Evolutionary conservation across 2,329 filamentous ascomycete species (phyloP).

Genomic region (Bipolaris gigantea): DNA sequence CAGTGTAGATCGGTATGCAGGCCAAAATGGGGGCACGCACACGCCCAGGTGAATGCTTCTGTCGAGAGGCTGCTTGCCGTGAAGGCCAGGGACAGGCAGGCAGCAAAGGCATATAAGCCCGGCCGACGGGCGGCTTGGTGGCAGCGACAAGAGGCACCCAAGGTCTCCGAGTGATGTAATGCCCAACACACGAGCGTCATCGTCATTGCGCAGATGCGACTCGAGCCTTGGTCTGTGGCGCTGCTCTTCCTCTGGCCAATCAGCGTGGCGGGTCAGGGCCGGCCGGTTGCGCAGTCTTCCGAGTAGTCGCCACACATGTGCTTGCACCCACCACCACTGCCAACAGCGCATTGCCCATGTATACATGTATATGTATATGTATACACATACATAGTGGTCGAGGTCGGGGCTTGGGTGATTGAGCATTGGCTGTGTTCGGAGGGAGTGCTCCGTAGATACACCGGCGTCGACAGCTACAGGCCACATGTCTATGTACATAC

Average conservation of each 20-base stretch:
- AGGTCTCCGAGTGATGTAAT: slow-evolving; percentile 20
- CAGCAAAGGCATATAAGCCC: background rate
- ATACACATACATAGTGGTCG: too few relatives aligned
- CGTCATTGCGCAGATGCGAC: slow-evolving; percentile 20
- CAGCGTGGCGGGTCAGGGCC: background rate
- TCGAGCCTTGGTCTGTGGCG: slow-evolving; percentile 12
- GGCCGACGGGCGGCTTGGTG: slow-evolving; percentile 14
- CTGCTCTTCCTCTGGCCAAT: slow-evolving; percentile 10
- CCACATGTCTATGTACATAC: background rate
- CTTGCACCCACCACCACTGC: background rate
- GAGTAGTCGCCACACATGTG: slow-evolving; percentile 1
- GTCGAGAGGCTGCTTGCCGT: background rate
- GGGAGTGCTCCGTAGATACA: too few relatives aligned
- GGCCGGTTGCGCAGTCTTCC: slow-evolving; percentile 5
- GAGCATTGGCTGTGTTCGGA: background rate
- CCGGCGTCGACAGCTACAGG: background rate
- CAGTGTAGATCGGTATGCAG: slow-evolving; percentile 12
- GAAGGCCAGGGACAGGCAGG: background rate
- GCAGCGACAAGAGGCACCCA: slow-evolving; percentile 1
- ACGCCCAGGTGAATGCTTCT: background rate
- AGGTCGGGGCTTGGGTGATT: background rate
- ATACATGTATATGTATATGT: too few relatives aligned
- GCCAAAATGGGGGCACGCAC: background rate
- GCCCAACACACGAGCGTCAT: slow-evolving; percentile 9
- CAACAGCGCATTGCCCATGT: too few relatives aligned